Percentiles rank a stretch among this genome's conserved stretches.
Evolutionary conservation across 768 basidiomycete species (phyloP).

Genomic region (Pulveroboletus ravenelii): DNA sequence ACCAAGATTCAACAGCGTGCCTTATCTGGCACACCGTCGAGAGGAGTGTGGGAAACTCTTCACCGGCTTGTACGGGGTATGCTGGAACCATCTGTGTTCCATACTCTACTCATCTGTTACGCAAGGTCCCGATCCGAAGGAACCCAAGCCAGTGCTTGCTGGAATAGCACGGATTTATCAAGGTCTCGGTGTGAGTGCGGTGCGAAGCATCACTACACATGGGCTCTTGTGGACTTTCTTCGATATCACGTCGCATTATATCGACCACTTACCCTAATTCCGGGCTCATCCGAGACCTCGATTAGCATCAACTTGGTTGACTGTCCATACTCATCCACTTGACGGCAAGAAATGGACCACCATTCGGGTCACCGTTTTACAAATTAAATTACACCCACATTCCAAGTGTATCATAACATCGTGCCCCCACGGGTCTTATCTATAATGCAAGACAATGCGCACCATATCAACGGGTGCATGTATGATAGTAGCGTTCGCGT

Average conservation of each 20-base stretch:
- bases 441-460: slow-evolving; percentile 7
- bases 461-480: slow-evolving; percentile 4
- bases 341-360: slow-evolving; percentile 4
- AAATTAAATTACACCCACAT: slow-evolving; percentile 15
- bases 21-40: slow-evolving; percentile 70
- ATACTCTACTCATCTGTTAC: slow-evolving; percentile 1
- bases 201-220: slow-evolving; percentile 89
- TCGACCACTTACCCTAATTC: slow-evolving; percentile 51
- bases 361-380: slow-evolving; percentile 2
- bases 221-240: slow-evolving; percentile 93
- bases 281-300: slow-evolving; percentile 1
- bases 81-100: slow-evolving; percentile 5
- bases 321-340: slow-evolving; percentile 9
- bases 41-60: slow-evolving; percentile 70
- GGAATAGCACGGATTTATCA: slow-evolving; percentile 87
- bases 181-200: slow-evolving; percentile 89
- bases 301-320: slow-evolving; percentile 3
- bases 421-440: slow-evolving; percentile 5
- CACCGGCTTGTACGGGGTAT: slow-evolving; percentile 76
- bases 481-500: neutral
- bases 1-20: slow-evolving; percentile 95
- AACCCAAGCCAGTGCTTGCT: slow-evolving; percentile 68
- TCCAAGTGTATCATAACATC: slow-evolving; percentile 25
- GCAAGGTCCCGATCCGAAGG: slow-evolving; percentile 70
- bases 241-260: slow-evolving; percentile 71